phyloP scores from a whole-genome alignment of 768 basidiomycete genomes.

The Suillus alpinus region DNA sequence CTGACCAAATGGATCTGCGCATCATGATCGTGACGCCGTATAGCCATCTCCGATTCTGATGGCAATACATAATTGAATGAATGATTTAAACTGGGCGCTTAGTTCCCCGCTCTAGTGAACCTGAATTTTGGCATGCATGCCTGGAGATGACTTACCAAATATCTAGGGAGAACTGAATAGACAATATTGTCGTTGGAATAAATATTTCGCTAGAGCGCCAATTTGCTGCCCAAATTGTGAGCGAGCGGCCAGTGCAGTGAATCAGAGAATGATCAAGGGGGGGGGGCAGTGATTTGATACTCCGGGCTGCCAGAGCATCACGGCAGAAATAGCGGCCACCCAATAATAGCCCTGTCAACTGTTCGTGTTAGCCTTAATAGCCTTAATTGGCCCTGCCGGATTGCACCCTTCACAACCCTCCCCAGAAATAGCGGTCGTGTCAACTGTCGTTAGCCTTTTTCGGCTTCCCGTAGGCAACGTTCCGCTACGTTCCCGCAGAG shows the following conservation, averaged over 20 bases:
- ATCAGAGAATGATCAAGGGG: background rate
- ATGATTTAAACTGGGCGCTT: background rate
- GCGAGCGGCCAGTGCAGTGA: background rate
- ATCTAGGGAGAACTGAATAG: background rate
- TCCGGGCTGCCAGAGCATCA: too few relatives aligned
- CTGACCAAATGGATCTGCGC: conserved; percentile 8
- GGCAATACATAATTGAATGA: background rate
- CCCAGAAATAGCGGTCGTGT: background rate
- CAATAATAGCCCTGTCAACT: background rate
- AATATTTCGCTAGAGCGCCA: background rate
- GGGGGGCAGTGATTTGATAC: too few relatives aligned
- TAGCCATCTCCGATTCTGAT: background rate
- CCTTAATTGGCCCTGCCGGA: too few relatives aligned
- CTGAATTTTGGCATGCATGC: background rate
- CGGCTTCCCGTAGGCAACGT: background rate
- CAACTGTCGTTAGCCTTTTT: background rate
- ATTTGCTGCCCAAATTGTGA: background rate
- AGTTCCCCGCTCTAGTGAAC: too few relatives aligned
- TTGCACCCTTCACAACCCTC: background rate
- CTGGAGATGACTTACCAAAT: background rate
- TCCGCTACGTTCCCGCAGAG: background rate
- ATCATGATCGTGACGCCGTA: background rate
- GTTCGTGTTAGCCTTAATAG: background rate
- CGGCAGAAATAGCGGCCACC: background rate
- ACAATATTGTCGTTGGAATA: background rate